Base-by-base conservation (phyloP, 2,329 filamentous ascomycete species). In the Amylocarpus encephaloides region DNA sequence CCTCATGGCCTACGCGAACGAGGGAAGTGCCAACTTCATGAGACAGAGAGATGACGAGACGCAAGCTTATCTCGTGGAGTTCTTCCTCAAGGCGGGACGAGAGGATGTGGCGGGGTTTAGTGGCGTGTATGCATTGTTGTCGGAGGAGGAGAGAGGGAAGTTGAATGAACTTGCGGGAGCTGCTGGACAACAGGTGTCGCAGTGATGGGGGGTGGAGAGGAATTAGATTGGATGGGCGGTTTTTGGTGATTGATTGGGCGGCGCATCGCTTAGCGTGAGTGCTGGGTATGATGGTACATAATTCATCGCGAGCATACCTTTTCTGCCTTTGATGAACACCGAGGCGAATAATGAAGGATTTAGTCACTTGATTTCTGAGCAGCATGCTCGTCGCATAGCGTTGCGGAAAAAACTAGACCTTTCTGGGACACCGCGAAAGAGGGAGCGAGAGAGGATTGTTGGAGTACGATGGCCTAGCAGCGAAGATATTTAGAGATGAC, bases 11-110 rank as follows among this genome's bases (percentile, higher is more conserved):
- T 89, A 80, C 62, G 78, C 81, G 19, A 45, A 50, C 15, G 83
- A 83, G 40, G 75, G 76, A 13, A 72, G 74, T 2, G 77, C 76
- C 2, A 69, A 68, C 48, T 64, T 70, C 41, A 71, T 71, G 60
- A 80, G 90, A 47, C 80, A 85, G 63, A 80, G 84, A 32, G 92
- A 97, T 65, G 89, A 96, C 64, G 90, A 95, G 74, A 95, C 91
- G 6, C 88, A 95, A 66, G 80, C 78, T 3, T 95, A 89, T 67
- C 73, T 97, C 42, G 77, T 82, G 1, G 82, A 91, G 12, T 96
- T 95, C 71, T 96, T 96, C 71, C 67, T 83, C 2, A 56, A 60
- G 12, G 63, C 62, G 12, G 59, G 59, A 2, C 55, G 56, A 6
- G 64, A 66, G 52, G 66, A 70, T 50, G 48, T 67, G 18, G 66